A percentile compares a stretch with the other conserved stretches of the same genome.
These are phyloP conservation scores for Plantago rigida DNA, from an alignment of 305 asterid genomes.

Conservation along the genomic window DNA sequence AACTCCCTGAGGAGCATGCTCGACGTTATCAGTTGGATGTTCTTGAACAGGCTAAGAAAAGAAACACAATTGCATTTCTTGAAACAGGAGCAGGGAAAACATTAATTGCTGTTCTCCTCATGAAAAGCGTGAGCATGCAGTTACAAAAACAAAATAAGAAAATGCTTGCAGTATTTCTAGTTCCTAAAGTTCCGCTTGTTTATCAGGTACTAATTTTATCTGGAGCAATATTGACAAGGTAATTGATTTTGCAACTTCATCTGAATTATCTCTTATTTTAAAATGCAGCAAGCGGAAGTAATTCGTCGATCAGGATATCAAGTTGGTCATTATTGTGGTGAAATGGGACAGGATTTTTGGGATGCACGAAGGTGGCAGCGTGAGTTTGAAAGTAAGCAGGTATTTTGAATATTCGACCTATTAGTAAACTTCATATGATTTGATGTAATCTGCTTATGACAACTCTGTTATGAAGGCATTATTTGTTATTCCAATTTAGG, in stretches of 20 bases:
- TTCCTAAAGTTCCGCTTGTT: conserved; percentile 97
- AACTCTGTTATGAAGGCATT: conserved; percentile 4
- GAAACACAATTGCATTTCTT: conserved; percentile 87
- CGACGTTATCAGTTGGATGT: conserved; percentile 97
- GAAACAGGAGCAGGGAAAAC: conserved; percentile 99
- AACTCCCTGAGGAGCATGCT: conserved; percentile 72
- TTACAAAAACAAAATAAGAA: conserved; percentile 62
- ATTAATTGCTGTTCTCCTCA: conserved; percentile 86
- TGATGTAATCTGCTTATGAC: conserved; percentile 15
- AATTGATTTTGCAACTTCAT: conserved; percentile 18
- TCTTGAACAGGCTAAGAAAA: conserved; percentile 86
- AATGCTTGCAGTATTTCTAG: conserved; percentile 88
- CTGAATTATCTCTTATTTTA: conserved; percentile 15
- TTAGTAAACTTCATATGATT: conserved; percentile 9
- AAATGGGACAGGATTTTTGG: conserved; percentile 99
- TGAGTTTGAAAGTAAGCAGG: conserved; percentile 94
- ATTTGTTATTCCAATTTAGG: background rate
- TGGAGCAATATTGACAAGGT: conserved; percentile 12
- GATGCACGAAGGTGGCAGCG: conserved; percentile 97
- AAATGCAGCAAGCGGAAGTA: conserved; percentile 93
- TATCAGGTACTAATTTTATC: conserved; percentile 60
- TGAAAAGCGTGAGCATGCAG: conserved; percentile 62
- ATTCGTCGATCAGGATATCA: conserved; percentile 83
- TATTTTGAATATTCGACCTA: conserved; percentile 25
- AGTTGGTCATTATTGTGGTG: conserved; percentile 99